Conservation (phyloP, 1,284 basidiomycete species). For the Trichosporon sp. region DNA sequence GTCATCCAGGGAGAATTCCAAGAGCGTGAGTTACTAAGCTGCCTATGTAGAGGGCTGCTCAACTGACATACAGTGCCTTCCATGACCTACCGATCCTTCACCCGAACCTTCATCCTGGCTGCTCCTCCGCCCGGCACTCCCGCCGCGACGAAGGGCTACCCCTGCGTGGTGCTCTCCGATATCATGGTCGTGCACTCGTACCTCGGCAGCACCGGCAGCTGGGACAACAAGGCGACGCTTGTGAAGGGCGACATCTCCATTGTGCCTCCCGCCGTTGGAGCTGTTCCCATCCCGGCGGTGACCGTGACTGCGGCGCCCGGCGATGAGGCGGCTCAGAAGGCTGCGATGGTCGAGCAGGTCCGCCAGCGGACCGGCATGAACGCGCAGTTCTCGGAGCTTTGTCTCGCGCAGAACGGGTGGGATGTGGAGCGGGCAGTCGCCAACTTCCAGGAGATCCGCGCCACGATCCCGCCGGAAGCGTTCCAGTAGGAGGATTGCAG, state of each 20-base stretch:
- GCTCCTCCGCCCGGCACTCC: constrained; percentile 72
- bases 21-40: constrained; percentile 61
- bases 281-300: constrained; percentile 16
- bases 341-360: constrained; percentile 55
- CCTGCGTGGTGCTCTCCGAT: constrained; percentile 83
- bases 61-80: constrained; percentile 32
- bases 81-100: constrained; percentile 70
- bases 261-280: constrained; percentile 17
- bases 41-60: too few species aligned
- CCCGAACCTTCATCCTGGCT: constrained; percentile 81
- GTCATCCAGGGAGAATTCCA: constrained; percentile 85
- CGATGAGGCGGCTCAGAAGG: constrained; percentile 17
- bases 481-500: constrained; percentile 12
- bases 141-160: constrained; percentile 74
- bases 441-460: constrained; percentile 64
- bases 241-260: constrained; percentile 42
- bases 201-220: constrained; percentile 67
- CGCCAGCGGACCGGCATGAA: constrained; percentile 69
- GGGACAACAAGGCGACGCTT: constrained; percentile 29
- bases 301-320: constrained; percentile 11
- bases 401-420: constrained; percentile 74
- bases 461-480: constrained; percentile 35
- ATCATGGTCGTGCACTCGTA: constrained; percentile 76
- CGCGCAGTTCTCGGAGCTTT: constrained; percentile 68
- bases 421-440: constrained; percentile 64